phyloP scores from a whole-genome alignment of 1,284 basidiomycete genomes.

The Phaffia rhodozyma region DNA sequence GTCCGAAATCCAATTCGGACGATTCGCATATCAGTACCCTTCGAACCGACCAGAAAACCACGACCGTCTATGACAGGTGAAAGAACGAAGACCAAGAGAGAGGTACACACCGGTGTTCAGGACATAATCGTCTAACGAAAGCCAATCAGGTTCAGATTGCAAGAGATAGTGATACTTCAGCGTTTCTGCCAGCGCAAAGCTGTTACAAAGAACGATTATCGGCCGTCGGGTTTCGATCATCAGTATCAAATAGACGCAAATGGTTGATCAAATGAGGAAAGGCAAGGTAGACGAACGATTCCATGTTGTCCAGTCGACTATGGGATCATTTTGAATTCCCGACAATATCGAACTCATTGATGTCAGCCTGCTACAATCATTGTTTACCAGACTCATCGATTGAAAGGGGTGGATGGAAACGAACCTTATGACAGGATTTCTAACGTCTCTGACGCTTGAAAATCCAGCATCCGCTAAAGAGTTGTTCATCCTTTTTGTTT shows the following conservation, averaged over 20 bases:
- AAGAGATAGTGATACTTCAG: constrained; percentile 38
- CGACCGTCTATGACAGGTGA: no score
- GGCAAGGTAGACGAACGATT: constrained; percentile 36
- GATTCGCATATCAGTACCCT: not conserved
- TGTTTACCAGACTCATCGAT: constrained; percentile 1
- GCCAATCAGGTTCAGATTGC: constrained; percentile 41
- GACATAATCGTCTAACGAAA: constrained; percentile 47
- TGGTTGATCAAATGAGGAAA: not conserved
- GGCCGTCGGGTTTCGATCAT: no score
- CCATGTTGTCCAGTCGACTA: constrained; percentile 34
- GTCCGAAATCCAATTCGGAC: not conserved
- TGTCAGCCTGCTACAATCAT: constrained; percentile 21
- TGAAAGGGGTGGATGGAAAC: no score
- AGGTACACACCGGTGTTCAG: constrained; percentile 38
- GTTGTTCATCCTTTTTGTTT: not conserved
- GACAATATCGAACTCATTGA: not conserved
- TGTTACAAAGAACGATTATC: no score
- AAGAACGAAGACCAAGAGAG: not conserved
- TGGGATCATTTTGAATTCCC: constrained; percentile 6
- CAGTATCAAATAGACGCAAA: not conserved
- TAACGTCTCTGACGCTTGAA: constrained; percentile 37
- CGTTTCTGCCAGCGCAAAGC: constrained; percentile 6
- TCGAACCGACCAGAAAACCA: no score
- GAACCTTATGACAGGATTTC: constrained; percentile 2
- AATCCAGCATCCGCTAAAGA: constrained; percentile 32